Base-by-base conservation (phyloP, 768 basidiomycete species). In the Amanita phalloides region DNA sequence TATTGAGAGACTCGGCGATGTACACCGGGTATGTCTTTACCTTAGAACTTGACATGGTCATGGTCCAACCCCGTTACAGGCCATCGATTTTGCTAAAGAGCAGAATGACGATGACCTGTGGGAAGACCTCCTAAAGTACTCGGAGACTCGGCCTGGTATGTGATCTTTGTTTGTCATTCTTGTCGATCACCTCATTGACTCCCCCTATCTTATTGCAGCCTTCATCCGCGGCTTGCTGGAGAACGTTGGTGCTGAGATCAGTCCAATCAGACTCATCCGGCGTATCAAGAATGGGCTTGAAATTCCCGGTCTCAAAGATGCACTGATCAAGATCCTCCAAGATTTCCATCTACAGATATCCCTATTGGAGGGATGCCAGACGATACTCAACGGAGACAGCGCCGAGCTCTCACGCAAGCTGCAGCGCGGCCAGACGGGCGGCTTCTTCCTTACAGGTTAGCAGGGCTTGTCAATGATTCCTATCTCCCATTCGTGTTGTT, bases 61-160 rank as follows among this genome's bases (percentile, higher is more conserved):
- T 43, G 7, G 3, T 25, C 28, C 45, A 17, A 21, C 14, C 2
- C 25, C 2, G 5, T 48, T 17, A 8, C 41, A 92, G 90, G 92
- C 95, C 3, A 98, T 99, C 60, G 95, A 97, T 53, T 99, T 99
- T 56, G 95, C 94, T 2, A 95, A 94, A 61, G 93, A 97, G 64
- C 95, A 97, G 64, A 86, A 84, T 48, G 96, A 98, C 56, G 86
- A 93, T 55, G 96, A 98, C 63, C 78, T 99, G 0, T 99, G 95
- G 96, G 95, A 98, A 60, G 95, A 98, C 62, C 75, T 99, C 7
- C 69, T 99, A 25, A 82, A 76, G 54, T 98, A 98, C 60, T 95
- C 94, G 0, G 96, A 98, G 65, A 94, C 89, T 9, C 74, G 92
- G 53, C 96, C 96, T 36, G 68, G 92, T 92, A 50, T 51, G 78